Conservation (phyloP, 257 asterid genomes). For the Solanum bukasovii region DNA sequence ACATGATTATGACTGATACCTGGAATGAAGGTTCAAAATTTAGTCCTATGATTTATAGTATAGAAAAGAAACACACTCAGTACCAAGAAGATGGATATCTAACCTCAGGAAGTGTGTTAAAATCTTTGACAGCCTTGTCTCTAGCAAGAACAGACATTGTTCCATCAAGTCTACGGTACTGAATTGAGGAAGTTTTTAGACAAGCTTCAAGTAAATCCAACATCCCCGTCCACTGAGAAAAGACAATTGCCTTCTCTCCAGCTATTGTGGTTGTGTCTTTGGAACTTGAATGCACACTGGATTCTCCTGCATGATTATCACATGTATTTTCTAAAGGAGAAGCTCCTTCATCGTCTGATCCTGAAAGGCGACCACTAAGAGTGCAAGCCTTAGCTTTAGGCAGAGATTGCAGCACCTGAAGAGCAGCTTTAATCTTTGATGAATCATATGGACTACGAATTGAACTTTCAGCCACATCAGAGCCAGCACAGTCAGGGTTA, state of each 20-base stretch:
- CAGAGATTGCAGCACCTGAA: conserved; percentile 54
- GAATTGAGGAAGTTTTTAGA: conserved; percentile 50
- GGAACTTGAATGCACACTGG: conserved; percentile 9
- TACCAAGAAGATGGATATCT: neutral
- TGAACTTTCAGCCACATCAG: conserved; percentile 22
- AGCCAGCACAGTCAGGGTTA: conserved; percentile 19
- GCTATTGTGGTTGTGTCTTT: conserved; percentile 12
- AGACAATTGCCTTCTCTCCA: conserved; percentile 90
- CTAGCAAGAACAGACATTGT: conserved; percentile 86
- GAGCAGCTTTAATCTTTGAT: conserved; percentile 83
- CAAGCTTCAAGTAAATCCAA: conserved; percentile 84
- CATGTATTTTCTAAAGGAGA: conserved; percentile 17
- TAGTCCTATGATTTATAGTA: neutral
- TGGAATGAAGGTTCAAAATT: conserved; percentile 11
- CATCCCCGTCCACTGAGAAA: conserved; percentile 99
- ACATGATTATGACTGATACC: conserved; percentile 96
- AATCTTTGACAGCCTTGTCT: conserved; percentile 93
- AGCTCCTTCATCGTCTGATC: conserved; percentile 11
- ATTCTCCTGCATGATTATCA: conserved; percentile 7
- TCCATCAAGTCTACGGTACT: conserved; percentile 93
- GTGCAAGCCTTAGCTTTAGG: conserved; percentile 26
- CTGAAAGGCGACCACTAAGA: conserved; percentile 10
- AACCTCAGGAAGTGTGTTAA: conserved; percentile 85
- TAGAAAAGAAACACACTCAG: neutral
- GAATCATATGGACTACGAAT: conserved; percentile 46